Evolutionary conservation across 345 rosid genomes (phyloP).

Genomic region (Salix koriyanagi): DNA sequence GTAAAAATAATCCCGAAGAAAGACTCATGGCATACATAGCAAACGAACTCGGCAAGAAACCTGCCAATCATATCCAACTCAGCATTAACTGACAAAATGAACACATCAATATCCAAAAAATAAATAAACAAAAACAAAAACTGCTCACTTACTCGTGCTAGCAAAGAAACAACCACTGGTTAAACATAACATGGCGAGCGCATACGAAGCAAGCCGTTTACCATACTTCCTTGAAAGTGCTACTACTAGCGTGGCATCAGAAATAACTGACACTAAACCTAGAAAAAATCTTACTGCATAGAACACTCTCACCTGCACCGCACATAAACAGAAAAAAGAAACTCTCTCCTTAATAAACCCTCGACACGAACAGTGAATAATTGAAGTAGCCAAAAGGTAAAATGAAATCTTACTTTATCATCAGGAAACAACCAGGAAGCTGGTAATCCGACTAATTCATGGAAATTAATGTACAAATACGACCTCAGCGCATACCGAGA

Average conservation of each 20-base stretch:
- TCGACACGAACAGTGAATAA: not conserved
- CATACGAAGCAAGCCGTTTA: conserved; percentile 81
- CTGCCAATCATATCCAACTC: conserved; percentile 25
- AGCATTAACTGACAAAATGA: not conserved
- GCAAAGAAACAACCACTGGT: conserved; percentile 99
- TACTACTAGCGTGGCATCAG: conserved; percentile 79
- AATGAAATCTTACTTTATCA: conserved; percentile 53
- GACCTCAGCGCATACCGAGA: conserved; percentile 92
- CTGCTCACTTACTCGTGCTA: conserved; percentile 76
- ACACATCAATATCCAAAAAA: not conserved
- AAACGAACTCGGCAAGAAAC: conserved; percentile 97
- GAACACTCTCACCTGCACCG: conserved; percentile 72
- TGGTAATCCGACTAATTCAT: conserved; percentile 74
- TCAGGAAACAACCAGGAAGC: conserved; percentile 78
- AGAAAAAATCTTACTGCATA: conserved; percentile 93
- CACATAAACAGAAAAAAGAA: not conserved
- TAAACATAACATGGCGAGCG: conserved; percentile 92
- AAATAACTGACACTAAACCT: conserved; percentile 68
- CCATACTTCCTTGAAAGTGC: conserved; percentile 92
- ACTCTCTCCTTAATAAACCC: not conserved
- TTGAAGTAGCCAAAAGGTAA: not conserved
- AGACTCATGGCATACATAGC: conserved; percentile 97
- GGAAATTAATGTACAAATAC: conserved; percentile 73
- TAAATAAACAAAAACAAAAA: not conserved
- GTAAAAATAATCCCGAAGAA: conserved; percentile 82